Base-by-base conservation (phyloP, 2,329 filamentous ascomycete species). In the Phyllosticta citrichinensis region DNA sequence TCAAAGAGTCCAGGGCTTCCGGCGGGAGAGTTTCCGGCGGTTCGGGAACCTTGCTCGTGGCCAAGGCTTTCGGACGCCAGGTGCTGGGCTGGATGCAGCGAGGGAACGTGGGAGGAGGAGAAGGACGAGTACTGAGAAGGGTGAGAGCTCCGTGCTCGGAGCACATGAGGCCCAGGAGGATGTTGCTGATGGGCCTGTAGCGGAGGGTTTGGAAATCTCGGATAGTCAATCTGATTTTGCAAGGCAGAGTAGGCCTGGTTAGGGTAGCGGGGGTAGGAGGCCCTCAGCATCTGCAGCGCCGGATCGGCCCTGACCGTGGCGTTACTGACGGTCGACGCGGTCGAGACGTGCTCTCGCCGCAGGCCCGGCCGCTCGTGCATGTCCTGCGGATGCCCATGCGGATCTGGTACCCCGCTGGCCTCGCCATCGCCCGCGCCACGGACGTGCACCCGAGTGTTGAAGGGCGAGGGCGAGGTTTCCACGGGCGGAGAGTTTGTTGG, bases 201-300 rank as follows among this genome's bases (percentile, higher is more conserved):
- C 30, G 59, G 59, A 9, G 59, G 59, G 11, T 61, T 61, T 25
- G 59, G 59, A n/a, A 56, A 61, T 14, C 59, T 56, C 24, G 71
- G 68, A 55, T 77, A 74, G 61, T 79, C 76, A 47, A 68, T 64
- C 67, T 80, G 78, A 57, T 69, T 70, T 35, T 62, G 78, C 33
- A 80, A 70, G 2, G 77, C 78, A 55, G 78, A 74, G 67, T 79
- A 79, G 19, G 78, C 75, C 69, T 81, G 79, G 65, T 80, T 79
- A 54, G 78, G 78, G 64, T 75, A 80, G 62, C 71, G 67, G 20
- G 74, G 75, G 27, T 73, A 70, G 65, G 33, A 57, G 54, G 64
- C 63, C 22, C 63, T 66, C n/a, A 62, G 55, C 20, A 61, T 65
- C 58, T 55, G 63, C 30, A 64, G 51, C 63, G 58, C 62, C 66